A percentile compares a stretch with the other conserved stretches of the same genome.
phyloP scores from a whole-genome alignment of 805 yeast species.

The Wickerhamiella slavikovae region DNA sequence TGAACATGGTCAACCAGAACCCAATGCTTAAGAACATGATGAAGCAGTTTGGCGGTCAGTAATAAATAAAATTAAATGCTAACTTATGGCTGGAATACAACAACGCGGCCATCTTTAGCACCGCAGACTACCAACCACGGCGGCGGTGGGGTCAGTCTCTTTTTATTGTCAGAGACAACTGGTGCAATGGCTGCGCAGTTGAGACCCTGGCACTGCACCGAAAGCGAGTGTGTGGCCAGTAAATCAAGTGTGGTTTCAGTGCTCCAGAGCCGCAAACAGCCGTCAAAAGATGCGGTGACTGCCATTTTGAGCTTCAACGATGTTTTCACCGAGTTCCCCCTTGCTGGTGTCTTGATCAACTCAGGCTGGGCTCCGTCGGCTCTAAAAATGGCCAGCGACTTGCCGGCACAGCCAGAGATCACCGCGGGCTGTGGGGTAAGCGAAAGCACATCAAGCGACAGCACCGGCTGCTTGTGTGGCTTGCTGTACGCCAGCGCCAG shows the following conservation, averaged over 20 bases:
- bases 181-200: too few relatives aligned
- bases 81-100: slow-evolving; percentile 17
- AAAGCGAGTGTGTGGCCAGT: too few relatives aligned
- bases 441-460: slow-evolving; percentile 9
- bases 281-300: slow-evolving; percentile 23
- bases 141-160: too few relatives aligned
- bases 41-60: slow-evolving; percentile 10
- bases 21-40: slow-evolving; percentile 29
- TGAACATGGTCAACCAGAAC: slow-evolving; percentile 33
- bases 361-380: too few relatives aligned
- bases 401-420: slow-evolving; percentile 18
- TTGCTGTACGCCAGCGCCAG: slow-evolving; percentile 1
- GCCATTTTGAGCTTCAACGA: slow-evolving; percentile 5
- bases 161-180: too few relatives aligned
- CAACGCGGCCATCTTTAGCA: slow-evolving; percentile 34
- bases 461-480: slow-evolving; percentile 18
- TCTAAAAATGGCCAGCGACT: too few relatives aligned
- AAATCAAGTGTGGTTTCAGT: neutral
- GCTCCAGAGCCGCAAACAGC: slow-evolving; percentile 15
- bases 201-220: too few relatives aligned
- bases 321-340: too few relatives aligned
- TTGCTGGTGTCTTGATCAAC: too few relatives aligned
- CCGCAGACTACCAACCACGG: slow-evolving; percentile 25
- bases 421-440: slow-evolving; percentile 11
- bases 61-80: neutral